Conservation (phyloP, 306 rosid species). For the Pueraria montana region DNA sequence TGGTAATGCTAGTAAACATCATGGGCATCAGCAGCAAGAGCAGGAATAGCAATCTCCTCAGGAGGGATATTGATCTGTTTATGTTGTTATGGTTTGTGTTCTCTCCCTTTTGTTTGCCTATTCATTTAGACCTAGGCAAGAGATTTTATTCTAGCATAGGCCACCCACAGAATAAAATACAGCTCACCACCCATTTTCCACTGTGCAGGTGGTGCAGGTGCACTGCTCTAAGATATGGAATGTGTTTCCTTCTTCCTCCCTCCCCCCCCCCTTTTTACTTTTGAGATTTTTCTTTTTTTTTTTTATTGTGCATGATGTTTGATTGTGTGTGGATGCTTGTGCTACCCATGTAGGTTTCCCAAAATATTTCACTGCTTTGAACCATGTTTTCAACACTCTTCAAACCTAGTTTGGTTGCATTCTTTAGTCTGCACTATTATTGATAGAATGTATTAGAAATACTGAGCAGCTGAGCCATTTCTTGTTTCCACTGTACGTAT, state of each 20-base stretch:
- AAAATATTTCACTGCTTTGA: slow-evolving; percentile 4
- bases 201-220: slow-evolving; percentile 98
- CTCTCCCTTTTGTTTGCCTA: slow-evolving; percentile 15
- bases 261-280: slow-evolving; percentile 6
- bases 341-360: slow-evolving; percentile 32
- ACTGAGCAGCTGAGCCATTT: not conserved
- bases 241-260: slow-evolving; percentile 53
- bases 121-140: slow-evolving; percentile 35
- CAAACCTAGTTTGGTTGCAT: not conserved
- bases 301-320: slow-evolving; percentile 33
- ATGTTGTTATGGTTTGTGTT: slow-evolving; percentile 58
- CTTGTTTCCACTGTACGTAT: not conserved
- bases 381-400: slow-evolving; percentile 34
- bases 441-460: not conserved
- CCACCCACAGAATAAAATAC: slow-evolving; percentile 53
- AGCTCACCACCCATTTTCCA: slow-evolving; percentile 83
- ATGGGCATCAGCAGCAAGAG: slow-evolving; percentile 50
- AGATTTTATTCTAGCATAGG: slow-evolving; percentile 40
- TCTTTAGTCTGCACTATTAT: not conserved
- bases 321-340: slow-evolving; percentile 31
- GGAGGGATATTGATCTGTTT: slow-evolving; percentile 53
- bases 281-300: not conserved
- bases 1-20: slow-evolving; percentile 43
- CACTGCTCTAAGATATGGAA: slow-evolving; percentile 73
- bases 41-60: slow-evolving; percentile 49